phyloP scores from a whole-genome alignment of 2,329 filamentous ascomycete genomes.

The Endocalyx cinctus region DNA sequence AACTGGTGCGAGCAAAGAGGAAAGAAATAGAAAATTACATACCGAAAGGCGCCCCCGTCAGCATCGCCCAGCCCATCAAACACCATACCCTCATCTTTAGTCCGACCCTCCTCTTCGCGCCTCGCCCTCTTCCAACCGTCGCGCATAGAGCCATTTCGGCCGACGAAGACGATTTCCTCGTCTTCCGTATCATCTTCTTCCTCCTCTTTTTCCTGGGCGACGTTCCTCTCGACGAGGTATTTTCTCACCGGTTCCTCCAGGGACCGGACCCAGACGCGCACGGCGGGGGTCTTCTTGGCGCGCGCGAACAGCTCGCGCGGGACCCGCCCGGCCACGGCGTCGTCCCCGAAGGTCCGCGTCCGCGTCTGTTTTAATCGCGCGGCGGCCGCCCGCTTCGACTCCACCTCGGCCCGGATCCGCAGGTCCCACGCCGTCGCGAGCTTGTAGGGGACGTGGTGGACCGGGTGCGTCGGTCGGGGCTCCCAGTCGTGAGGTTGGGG shows the following conservation, averaged over 20 bases:
- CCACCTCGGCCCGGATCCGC: slow-evolving; percentile 41
- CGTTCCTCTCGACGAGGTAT: slow-evolving; percentile 60
- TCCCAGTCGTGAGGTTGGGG: slow-evolving; percentile 81
- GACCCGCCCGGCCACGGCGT: slow-evolving; percentile 52
- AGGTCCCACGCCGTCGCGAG: slow-evolving; percentile 54
- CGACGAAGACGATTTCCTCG: slow-evolving; percentile 90
- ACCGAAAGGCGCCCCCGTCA: slow-evolving; percentile 77
- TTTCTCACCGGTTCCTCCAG: slow-evolving; percentile 79
- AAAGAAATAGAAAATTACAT: slow-evolving; percentile 30
- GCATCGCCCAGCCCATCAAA: slow-evolving; percentile 74
- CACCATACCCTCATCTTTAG: slow-evolving; percentile 58
- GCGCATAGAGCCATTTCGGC: slow-evolving; percentile 58
- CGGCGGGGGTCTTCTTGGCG: slow-evolving; percentile 74
- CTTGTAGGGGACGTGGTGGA: slow-evolving; percentile 80
- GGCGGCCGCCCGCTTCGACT: slow-evolving; percentile 38
- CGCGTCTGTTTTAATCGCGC: slow-evolving; percentile 41
- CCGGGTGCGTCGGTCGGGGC: slow-evolving; percentile 73
- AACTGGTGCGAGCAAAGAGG: too few species aligned
- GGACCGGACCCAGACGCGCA: slow-evolving; percentile 74
- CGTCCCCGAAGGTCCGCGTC: slow-evolving; percentile 32
- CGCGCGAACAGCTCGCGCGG: slow-evolving; percentile 76
- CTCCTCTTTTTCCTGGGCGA: slow-evolving; percentile 33
- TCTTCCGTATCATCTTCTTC: slow-evolving; percentile 54
- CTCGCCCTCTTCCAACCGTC: slow-evolving; percentile 45
- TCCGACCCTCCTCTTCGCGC: slow-evolving; percentile 50